phyloP scores from a whole-genome alignment of 2,329 filamentous ascomycete genomes.

The Pseudogymnoascus sp. region DNA sequence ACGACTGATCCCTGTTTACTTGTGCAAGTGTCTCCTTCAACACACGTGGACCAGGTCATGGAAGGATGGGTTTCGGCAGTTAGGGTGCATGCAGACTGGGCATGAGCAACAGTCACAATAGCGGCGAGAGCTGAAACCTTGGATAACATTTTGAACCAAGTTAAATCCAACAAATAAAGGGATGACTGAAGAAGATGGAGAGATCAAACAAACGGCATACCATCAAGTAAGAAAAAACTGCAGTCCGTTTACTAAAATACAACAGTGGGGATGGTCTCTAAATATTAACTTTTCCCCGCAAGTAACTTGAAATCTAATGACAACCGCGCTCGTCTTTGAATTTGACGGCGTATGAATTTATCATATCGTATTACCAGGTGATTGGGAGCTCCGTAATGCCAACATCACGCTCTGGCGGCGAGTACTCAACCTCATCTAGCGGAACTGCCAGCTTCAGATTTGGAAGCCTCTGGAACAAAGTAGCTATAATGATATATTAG shows the following conservation, averaged over 20 bases:
- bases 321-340: not conserved
- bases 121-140: too few species aligned
- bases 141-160: not conserved
- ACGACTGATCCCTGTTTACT: too few species aligned
- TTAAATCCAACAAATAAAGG: not conserved
- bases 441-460: constrained; percentile 32
- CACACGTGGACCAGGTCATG: too few species aligned
- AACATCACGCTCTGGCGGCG: constrained; percentile 32
- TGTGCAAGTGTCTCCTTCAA: too few species aligned
- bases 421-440: constrained; percentile 33
- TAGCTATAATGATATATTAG: constrained; percentile 19
- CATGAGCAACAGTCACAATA: too few species aligned
- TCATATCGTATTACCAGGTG: constrained; percentile 22
- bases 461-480: constrained; percentile 33
- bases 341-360: not conserved
- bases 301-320: not conserved
- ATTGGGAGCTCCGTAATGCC: constrained; percentile 34
- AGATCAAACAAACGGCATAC: not conserved
- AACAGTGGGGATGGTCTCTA: not conserved
- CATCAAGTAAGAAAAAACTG: not conserved
- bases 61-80: too few species aligned
- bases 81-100: too few species aligned
- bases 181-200: not conserved
- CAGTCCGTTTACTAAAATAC: not conserved
- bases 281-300: not conserved